Base-by-base conservation (phyloP, 1,284 basidiomycete species). In the Flammula alnicola region DNA sequence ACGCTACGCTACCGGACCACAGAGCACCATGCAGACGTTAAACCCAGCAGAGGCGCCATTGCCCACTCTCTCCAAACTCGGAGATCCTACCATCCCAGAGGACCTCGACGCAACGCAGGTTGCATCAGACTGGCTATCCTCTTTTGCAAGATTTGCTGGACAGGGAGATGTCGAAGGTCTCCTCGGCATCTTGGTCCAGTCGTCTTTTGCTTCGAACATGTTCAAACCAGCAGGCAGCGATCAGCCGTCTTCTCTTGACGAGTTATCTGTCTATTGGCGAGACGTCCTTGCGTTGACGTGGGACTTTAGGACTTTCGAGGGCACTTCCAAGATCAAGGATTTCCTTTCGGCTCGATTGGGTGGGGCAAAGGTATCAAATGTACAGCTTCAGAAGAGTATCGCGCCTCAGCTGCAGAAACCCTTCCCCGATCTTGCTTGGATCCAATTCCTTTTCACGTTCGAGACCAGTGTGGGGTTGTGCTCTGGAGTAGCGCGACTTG, bases 271-370 rank as follows among this genome's bases (percentile, higher is more conserved):
- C 12, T 64, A 63, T 63, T 85, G 82, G 82, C 71, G 81, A 30
- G 84, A 86, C 63, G 68, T 80, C 46, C 74, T 85, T 26, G 73
- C 80, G 0, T 71, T 85, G 40, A 84, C 84, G 11, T 86, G 81
- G 80, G 77, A 83, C 55, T 77, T 84, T 61, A 77, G 83, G 40
- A 81, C 83, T 1, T 80, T 86, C 62, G 73, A 77, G 52, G 77
- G 79, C 23, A 58, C 55, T 19, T 23, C 59, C 5, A 60, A 63
- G 36, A 77, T 85, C 55, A 60, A 53, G 19, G 62, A 64, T 27
- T 77, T 83, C 57, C 67, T 83, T 22, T 38, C 57, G 9, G 74
- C 78, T 54, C 67, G 74, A 20, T 69, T 84, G 33, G 59, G 63
- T 3, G 20, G 50, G 1, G 63, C 66, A 20, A 65, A 75, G 48